Evolutionary conservation across 108 stramenopile genomes (phyloP).

Genomic region (Bacterosira constricta): DNA sequence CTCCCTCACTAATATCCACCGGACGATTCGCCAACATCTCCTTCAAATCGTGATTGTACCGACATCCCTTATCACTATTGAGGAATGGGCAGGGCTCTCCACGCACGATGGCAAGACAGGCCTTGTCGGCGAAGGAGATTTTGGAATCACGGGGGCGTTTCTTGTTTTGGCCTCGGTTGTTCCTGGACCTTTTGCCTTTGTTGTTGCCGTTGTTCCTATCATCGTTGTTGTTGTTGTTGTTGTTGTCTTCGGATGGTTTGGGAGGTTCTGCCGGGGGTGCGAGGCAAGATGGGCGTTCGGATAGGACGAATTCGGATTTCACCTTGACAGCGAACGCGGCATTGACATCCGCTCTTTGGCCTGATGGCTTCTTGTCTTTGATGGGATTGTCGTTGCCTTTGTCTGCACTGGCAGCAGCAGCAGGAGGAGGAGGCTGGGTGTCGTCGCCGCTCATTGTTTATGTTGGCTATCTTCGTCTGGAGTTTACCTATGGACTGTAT

Average conservation of each 20-base stretch:
- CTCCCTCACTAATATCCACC: constrained; percentile 55
- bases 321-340: not conserved
- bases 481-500: no score
- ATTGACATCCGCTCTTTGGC: no score
- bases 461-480: no score
- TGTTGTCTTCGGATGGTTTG: not conserved
- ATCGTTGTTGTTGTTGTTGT: not conserved
- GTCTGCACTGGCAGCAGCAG: no score
- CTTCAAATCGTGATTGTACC: constrained; percentile 85
- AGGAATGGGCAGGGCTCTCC: constrained; percentile 60
- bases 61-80: constrained; percentile 52
- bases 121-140: constrained; percentile 49
- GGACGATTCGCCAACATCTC: constrained; percentile 64
- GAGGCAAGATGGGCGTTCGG: not conserved
- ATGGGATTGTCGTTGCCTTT: not conserved
- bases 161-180: constrained; percentile 65
- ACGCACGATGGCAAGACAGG: constrained; percentile 63
- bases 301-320: not conserved
- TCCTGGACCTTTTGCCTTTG: constrained; percentile 26
- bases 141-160: constrained; percentile 81
- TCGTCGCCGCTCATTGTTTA: no score
- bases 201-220: constrained; percentile 1
- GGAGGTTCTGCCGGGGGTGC: not conserved
- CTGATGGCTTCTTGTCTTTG: no score
- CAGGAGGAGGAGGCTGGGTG: no score